phyloP scores from a whole-genome alignment of 169 alveolate genomes.

The Plasmodium adleri region DNA sequence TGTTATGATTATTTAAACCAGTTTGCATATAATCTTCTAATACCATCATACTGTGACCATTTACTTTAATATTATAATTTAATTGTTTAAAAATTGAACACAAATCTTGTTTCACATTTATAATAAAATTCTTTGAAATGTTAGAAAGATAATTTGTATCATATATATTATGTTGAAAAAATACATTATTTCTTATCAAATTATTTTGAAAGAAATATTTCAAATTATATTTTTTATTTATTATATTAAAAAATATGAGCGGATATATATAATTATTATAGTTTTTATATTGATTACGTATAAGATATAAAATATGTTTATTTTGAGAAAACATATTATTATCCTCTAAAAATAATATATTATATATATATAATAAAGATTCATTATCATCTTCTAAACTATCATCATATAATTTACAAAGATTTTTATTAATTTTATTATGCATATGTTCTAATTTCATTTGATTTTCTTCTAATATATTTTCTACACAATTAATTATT shows the following conservation, averaged over 20 bases:
- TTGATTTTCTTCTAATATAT: conserved; percentile 1
- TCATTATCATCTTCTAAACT: not conserved
- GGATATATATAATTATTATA: conserved; percentile 43
- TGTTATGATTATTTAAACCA: not conserved
- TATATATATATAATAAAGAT: conserved; percentile 11
- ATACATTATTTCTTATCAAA: conserved; percentile 15
- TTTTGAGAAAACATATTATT: conserved; percentile 34
- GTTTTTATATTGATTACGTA: conserved; percentile 39
- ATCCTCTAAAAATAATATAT: conserved; percentile 34
- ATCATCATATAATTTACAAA: conserved; percentile 3
- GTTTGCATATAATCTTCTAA: no score
- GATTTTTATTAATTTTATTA: not conserved
- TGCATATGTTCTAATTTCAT: not conserved
- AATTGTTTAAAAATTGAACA: not conserved
- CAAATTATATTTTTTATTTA: conserved; percentile 9
- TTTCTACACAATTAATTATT: conserved; percentile 21
- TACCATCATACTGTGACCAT: no score
- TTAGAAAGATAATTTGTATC: not conserved
- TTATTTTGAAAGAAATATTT: conserved; percentile 13
- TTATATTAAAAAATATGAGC: conserved; percentile 29
- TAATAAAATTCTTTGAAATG: not conserved
- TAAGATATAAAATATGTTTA: conserved; percentile 36
- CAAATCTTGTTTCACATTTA: not conserved
- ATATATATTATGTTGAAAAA: not conserved
- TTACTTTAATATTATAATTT: not conserved